These are phyloP conservation scores for Nicotiana attenuata DNA, from an alignment of 257 asterid species.

Conservation along the genomic window DNA sequence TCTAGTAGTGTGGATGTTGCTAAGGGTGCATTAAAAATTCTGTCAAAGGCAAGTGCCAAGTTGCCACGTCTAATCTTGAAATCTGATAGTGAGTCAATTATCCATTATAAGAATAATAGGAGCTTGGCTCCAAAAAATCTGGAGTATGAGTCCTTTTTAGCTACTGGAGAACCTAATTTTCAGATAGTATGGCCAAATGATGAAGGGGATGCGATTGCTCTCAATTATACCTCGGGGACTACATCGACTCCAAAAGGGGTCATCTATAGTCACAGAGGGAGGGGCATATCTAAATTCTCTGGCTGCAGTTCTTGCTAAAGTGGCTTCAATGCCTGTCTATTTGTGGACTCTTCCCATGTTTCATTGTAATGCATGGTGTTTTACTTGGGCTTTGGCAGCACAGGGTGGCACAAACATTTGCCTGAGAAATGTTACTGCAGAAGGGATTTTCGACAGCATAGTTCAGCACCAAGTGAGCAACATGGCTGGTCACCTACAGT, in stretches of 20 bases:
- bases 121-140: background rate
- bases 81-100: background rate
- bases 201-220: conserved; percentile 8
- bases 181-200: background rate
- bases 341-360: conserved; percentile 9
- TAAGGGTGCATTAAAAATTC: background rate
- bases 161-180: background rate
- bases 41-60: background rate
- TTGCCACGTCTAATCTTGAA: conserved; percentile 2
- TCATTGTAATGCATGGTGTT: conserved; percentile 4
- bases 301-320: background rate
- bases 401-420: conserved; percentile 6
- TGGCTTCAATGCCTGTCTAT: background rate
- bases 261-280: conserved; percentile 1
- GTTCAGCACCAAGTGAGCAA: background rate
- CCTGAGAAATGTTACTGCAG: background rate
- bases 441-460: background rate
- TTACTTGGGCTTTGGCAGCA: conserved; percentile 5
- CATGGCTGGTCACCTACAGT: conserved; percentile 4
- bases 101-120: background rate
- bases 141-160: conserved; percentile 2
- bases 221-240: conserved; percentile 5
- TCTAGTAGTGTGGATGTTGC: too few species aligned
- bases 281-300: conserved; percentile 2
- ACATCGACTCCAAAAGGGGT: background rate